A percentile compares a stretch with the other conserved stretches of the same genome.
Evolutionary conservation across 2,329 filamentous ascomycete genomes (phyloP).

Genomic region (Penicillium sclerotiorum): DNA sequence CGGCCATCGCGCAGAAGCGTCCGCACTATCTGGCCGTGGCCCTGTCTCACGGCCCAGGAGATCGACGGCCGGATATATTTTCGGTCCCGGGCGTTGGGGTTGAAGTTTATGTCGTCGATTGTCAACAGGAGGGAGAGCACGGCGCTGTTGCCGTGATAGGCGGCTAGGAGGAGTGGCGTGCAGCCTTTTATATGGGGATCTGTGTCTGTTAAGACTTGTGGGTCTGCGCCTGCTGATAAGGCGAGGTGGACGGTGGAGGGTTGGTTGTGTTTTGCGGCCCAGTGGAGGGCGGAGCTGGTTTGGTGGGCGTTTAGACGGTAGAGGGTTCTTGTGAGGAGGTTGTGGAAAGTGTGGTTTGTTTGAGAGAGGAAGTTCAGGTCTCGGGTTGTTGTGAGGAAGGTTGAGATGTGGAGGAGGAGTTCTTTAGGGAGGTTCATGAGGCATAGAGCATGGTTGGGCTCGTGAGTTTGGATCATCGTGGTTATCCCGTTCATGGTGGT

Average conservation of each 20-base stretch:
- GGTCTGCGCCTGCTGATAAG: constrained; percentile 20
- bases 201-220: constrained; percentile 13
- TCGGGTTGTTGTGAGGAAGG: constrained; percentile 8
- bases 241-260: constrained; percentile 11
- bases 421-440: constrained; percentile 17
- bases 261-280: constrained; percentile 21
- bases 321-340: constrained; percentile 17
- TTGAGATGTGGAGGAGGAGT: constrained; percentile 18
- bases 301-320: constrained; percentile 18
- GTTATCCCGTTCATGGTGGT: too few relatives aligned
- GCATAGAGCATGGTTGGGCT: not conserved
- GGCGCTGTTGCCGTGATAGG: constrained; percentile 13
- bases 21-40: constrained; percentile 15
- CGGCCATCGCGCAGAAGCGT: constrained; percentile 18
- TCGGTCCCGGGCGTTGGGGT: constrained; percentile 21
- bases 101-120: constrained; percentile 11
- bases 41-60: constrained; percentile 22
- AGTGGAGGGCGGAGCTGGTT: constrained; percentile 17
- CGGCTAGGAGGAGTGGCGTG: constrained; percentile 21
- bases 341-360: constrained; percentile 15
- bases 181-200: constrained; percentile 17
- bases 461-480: not conserved
- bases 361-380: constrained; percentile 21
- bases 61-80: constrained; percentile 23
- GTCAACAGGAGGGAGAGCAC: constrained; percentile 17